A percentile compares a stretch with the other conserved stretches of the same genome.
These are phyloP conservation scores for Trichoderma koningii DNA, from an alignment of 2,329 filamentous ascomycete genomes.

Conservation along the genomic window DNA sequence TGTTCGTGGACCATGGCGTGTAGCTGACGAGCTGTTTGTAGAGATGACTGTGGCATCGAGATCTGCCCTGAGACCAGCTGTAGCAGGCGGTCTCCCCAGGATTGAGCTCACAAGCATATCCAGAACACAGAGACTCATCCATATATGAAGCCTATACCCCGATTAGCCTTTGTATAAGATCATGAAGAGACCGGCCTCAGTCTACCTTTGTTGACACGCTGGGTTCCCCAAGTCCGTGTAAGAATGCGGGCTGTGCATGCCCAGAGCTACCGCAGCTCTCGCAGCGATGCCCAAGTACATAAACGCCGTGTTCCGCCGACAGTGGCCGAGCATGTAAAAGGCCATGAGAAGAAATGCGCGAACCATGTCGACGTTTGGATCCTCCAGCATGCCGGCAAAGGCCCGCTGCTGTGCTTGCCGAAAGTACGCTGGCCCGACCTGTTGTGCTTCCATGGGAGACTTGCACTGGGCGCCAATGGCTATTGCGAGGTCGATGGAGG, in stretches of 20 bases:
- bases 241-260: conserved; percentile 49
- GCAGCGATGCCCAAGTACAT: conserved; percentile 64
- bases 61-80: conserved; percentile 37
- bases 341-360: conserved; percentile 57
- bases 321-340: conserved; percentile 61
- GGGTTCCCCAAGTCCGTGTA: conserved; percentile 32
- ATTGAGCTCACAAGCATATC: conserved; percentile 45
- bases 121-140: conserved; percentile 44
- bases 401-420: conserved; percentile 50
- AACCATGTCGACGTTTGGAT: conserved; percentile 56
- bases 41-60: conserved; percentile 33
- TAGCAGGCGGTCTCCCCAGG: conserved; percentile 43
- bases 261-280: conserved; percentile 58
- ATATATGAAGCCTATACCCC: conserved; percentile 38
- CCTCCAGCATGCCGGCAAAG: conserved; percentile 54
- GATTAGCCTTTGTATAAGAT: background rate
- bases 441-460: conserved; percentile 35
- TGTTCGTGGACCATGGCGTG: conserved; percentile 19
- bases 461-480: conserved; percentile 56
- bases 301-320: conserved; percentile 61
- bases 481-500: conserved; percentile 46
- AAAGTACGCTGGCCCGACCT: conserved; percentile 46
- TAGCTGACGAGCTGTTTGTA: conserved; percentile 28
- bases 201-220: conserved; percentile 32
- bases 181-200: background rate